phyloP scores from a whole-genome alignment of 1,139 yeast genomes.

The Taphrina communis region DNA sequence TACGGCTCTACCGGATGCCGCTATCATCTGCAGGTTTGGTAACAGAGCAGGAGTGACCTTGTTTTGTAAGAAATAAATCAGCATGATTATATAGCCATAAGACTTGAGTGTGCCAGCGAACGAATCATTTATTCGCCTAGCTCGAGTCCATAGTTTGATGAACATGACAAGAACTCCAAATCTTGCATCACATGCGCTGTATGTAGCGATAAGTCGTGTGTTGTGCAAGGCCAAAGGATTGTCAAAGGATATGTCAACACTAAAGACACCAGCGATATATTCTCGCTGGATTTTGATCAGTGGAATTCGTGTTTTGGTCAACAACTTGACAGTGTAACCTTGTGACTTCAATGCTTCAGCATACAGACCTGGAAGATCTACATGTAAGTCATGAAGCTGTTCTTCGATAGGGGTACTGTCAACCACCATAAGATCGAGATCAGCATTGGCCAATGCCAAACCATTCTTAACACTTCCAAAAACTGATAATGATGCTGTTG shows the following conservation, averaged over 20 bases:
- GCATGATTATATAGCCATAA: slow-evolving; percentile 43
- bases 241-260: slow-evolving; percentile 43
- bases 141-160: slow-evolving; percentile 43
- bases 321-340: slow-evolving; percentile 40
- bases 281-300: slow-evolving; percentile 37
- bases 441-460: slow-evolving; percentile 41
- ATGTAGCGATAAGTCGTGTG: slow-evolving; percentile 42
- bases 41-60: slow-evolving; percentile 40
- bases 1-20: slow-evolving; percentile 20
- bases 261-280: slow-evolving; percentile 32
- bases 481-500: slow-evolving; percentile 30
- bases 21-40: slow-evolving; percentile 43
- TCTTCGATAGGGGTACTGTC: slow-evolving; percentile 30
- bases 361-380: slow-evolving; percentile 25
- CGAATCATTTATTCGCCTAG: slow-evolving; percentile 42
- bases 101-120: slow-evolving; percentile 44
- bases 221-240: slow-evolving; percentile 43
- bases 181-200: slow-evolving; percentile 41
- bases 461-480: slow-evolving; percentile 44
- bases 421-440: slow-evolving; percentile 43
- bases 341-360: slow-evolving; percentile 17
- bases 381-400: slow-evolving; percentile 26
- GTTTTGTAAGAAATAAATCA: slow-evolving; percentile 42
- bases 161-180: slow-evolving; percentile 39
- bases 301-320: slow-evolving; percentile 42